Conservation (phyloP, 2,329 filamentous ascomycete genomes). For the Emericellopsis atlantica region DNA sequence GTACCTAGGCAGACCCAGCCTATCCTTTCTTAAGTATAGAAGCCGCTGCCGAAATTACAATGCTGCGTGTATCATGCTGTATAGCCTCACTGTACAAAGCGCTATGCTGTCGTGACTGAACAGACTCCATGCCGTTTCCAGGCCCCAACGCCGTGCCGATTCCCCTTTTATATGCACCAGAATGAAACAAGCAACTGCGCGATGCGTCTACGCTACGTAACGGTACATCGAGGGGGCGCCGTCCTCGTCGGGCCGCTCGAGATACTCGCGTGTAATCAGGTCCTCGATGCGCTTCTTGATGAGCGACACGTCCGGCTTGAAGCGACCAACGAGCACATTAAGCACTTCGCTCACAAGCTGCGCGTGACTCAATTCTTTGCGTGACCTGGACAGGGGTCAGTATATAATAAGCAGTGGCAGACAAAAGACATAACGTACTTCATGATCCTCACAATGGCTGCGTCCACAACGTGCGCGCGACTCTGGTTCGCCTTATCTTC, state of each 20-base stretch:
- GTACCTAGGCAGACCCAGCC: too few relatives aligned
- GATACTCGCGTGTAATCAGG: conserved; percentile 63
- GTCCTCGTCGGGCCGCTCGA: conserved; percentile 52
- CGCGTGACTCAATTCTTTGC: conserved; percentile 58
- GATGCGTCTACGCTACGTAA: conserved; percentile 49
- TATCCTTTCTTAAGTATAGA: too few relatives aligned
- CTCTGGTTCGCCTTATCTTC: conserved; percentile 66
- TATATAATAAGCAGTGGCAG: not conserved
- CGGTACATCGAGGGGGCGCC: conserved; percentile 52
- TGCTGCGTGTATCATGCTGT: too few relatives aligned
- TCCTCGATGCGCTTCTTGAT: conserved; percentile 76
- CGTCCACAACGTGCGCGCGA: conserved; percentile 59
- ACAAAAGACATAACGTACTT: conserved; percentile 44
- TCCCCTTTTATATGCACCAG: not conserved
- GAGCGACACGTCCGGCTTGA: conserved; percentile 64
- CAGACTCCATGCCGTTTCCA: too few relatives aligned
- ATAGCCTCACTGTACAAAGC: too few relatives aligned
- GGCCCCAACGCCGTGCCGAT: too few relatives aligned
- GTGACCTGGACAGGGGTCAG: conserved; percentile 41
- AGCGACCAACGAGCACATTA: conserved; percentile 52
- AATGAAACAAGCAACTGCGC: not conserved
- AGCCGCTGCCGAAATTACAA: too few relatives aligned
- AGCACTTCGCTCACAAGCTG: conserved; percentile 62
- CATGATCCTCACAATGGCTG: conserved; percentile 72
- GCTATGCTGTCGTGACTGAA: too few relatives aligned